Conservation (phyloP, 495 filamentous ascomycete genomes). For the Aspergillus leporis region DNA sequence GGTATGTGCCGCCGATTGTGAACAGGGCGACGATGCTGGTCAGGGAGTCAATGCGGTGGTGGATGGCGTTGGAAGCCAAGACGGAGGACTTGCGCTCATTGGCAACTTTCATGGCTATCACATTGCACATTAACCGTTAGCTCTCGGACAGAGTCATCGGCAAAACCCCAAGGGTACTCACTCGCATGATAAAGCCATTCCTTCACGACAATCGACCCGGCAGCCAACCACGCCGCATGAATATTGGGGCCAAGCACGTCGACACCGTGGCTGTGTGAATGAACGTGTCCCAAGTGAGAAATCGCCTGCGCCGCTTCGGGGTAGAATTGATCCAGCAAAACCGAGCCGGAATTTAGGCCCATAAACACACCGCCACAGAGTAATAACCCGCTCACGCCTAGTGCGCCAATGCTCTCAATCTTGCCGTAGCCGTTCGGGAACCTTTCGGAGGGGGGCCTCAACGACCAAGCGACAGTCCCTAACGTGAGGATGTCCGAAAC, state of each 20-base stretch:
- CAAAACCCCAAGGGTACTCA: slow-evolving; percentile 48
- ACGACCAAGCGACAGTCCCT: slow-evolving; percentile 86
- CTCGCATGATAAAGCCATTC: slow-evolving; percentile 97
- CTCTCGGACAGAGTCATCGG: neutral
- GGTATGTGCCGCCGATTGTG: slow-evolving; percentile 85
- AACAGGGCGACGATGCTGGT: slow-evolving; percentile 89
- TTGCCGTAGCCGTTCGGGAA: slow-evolving; percentile 95
- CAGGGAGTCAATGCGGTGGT: slow-evolving; percentile 93
- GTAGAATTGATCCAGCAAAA: slow-evolving; percentile 78
- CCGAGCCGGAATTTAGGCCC: slow-evolving; percentile 74
- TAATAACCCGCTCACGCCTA: slow-evolving; percentile 89
- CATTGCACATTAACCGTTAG: slow-evolving; percentile 16
- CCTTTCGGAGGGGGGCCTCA: slow-evolving; percentile 74
- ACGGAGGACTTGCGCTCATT: slow-evolving; percentile 91
- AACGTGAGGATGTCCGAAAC: slow-evolving; percentile 93
- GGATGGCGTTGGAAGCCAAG: slow-evolving; percentile 93
- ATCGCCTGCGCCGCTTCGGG: slow-evolving; percentile 66
- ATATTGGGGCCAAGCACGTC: slow-evolving; percentile 70
- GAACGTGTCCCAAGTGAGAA: slow-evolving; percentile 54
- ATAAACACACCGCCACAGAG: slow-evolving; percentile 87
- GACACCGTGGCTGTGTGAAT: slow-evolving; percentile 63
- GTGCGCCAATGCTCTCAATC: slow-evolving; percentile 89
- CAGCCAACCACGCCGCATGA: slow-evolving; percentile 95
- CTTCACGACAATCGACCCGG: slow-evolving; percentile 84
- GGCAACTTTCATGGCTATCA: slow-evolving; percentile 91